These are phyloP conservation scores for Penicillium parvum DNA, from an alignment of 495 filamentous ascomycete genomes.

Conservation along the genomic window DNA sequence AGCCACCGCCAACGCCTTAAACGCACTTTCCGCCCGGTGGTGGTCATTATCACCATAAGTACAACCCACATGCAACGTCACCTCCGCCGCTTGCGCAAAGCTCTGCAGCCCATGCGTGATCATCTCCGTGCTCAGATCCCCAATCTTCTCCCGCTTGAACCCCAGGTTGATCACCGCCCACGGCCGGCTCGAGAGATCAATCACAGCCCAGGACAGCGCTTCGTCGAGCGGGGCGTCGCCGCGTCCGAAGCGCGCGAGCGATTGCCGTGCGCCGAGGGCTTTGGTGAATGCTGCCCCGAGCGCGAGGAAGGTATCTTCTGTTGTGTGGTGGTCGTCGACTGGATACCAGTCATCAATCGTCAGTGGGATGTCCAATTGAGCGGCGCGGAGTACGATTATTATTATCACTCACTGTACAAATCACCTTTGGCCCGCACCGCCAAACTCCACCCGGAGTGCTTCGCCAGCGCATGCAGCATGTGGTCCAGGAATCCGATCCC, in stretches of 20 bases:
- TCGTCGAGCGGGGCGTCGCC: slow-evolving; percentile 94
- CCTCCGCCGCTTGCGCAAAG: slow-evolving; percentile 85
- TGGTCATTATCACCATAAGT: slow-evolving; percentile 89
- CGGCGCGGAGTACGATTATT: too few species aligned
- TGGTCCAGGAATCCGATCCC: slow-evolving; percentile 99
- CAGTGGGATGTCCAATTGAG: too few species aligned
- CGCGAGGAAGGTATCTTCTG: slow-evolving; percentile 91
- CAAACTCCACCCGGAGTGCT: slow-evolving; percentile 92
- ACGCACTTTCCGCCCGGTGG: slow-evolving; percentile 92
- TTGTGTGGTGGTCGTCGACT: slow-evolving; percentile 99
- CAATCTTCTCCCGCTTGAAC: slow-evolving; percentile 84
- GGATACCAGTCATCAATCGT: too few species aligned
- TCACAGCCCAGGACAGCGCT: slow-evolving; percentile 86
- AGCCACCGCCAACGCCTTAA: slow-evolving; percentile 92
- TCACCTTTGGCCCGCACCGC: slow-evolving; percentile 78
- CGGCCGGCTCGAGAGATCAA: slow-evolving; percentile 90
- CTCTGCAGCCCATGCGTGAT: slow-evolving; percentile 90
- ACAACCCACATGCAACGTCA: slow-evolving; percentile 91
- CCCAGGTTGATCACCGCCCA: slow-evolving; percentile 77
- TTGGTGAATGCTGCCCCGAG: slow-evolving; percentile 78
- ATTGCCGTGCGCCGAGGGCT: slow-evolving; percentile 69
- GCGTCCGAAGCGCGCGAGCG: slow-evolving; percentile 82
- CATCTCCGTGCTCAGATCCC: slow-evolving; percentile 92
- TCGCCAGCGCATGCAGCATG: slow-evolving; percentile 95
- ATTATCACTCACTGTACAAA: slow-evolving; percentile 74